These are phyloP conservation scores for Magnolia officinalis DNA, from an alignment of 164 flowering plant genomes.

Conservation along the genomic window DNA sequence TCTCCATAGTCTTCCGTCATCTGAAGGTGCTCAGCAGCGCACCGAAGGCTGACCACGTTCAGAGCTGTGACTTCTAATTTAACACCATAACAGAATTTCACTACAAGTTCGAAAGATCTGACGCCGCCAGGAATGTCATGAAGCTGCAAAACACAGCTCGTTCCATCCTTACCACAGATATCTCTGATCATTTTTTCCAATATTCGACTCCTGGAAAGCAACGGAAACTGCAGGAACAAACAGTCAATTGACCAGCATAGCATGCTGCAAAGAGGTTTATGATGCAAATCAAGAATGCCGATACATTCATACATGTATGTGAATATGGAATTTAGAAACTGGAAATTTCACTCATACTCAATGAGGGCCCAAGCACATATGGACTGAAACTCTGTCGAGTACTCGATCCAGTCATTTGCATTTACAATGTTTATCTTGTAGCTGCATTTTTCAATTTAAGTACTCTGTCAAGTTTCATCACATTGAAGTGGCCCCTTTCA, in stretches of 20 bases:
- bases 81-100: conserved; percentile 70
- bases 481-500: background rate
- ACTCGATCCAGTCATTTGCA: too few species aligned
- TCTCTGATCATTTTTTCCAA: conserved; percentile 46
- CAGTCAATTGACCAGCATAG: background rate
- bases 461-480: background rate
- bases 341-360: background rate
- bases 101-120: conserved; percentile 49
- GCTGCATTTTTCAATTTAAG: too few species aligned
- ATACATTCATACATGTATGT: background rate
- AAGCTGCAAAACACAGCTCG: conserved; percentile 37
- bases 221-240: conserved; percentile 48
- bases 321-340: too few species aligned
- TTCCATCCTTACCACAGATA: conserved; percentile 25
- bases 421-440: too few species aligned
- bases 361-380: background rate
- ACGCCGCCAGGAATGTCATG: conserved; percentile 75
- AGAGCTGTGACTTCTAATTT: conserved; percentile 54
- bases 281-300: background rate
- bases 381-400: too few species aligned
- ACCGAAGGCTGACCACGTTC: conserved; percentile 56
- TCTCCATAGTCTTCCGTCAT: conserved; percentile 70
- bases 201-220: conserved; percentile 58
- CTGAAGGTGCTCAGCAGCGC: conserved; percentile 66
- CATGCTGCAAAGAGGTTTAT: background rate